Evolutionary conservation across 192 early-diverging fungal genomes (phyloP).

Genomic region (Dissophora globulifera): DNA sequence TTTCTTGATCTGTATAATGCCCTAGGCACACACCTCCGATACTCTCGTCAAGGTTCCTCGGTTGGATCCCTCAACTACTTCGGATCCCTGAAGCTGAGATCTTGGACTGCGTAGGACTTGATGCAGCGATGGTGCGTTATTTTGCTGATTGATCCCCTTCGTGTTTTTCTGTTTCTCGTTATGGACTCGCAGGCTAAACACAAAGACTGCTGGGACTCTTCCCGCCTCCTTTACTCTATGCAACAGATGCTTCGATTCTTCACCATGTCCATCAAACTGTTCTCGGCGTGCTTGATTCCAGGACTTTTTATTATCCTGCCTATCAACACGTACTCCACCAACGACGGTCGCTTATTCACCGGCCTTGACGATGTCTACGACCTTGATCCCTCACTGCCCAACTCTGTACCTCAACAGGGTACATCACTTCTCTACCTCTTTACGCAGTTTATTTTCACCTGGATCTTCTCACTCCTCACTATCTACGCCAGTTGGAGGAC

Average conservation of each 20-base stretch:
- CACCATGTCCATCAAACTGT: constrained; percentile 60
- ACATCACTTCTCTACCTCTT: constrained; percentile 34
- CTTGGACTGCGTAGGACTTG: constrained; percentile 64
- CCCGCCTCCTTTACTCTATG: too few species aligned
- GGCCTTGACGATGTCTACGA: constrained; percentile 11
- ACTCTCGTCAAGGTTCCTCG: constrained; percentile 58
- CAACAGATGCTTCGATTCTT: constrained; percentile 66
- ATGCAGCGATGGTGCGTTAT: constrained; percentile 65
- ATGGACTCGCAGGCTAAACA: too few species aligned
- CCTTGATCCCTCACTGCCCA: constrained; percentile 19
- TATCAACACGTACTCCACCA: constrained; percentile 43
- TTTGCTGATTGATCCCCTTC: too few species aligned
- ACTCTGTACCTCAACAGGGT: neutral
- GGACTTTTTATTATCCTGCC: constrained; percentile 59
- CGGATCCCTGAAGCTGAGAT: constrained; percentile 55
- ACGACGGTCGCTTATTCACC: constrained; percentile 5
- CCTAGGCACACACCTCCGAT: constrained; percentile 58
- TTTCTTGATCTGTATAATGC: too few species aligned
- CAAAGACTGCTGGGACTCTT: too few species aligned
- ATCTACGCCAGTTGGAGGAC: constrained; percentile 63
- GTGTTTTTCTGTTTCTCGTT: too few species aligned
- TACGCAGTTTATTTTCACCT: constrained; percentile 59
- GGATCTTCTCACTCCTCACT: constrained; percentile 62
- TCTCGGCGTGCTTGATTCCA: constrained; percentile 58
- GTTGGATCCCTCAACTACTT: constrained; percentile 63